phyloP scores from a whole-genome alignment of 257 asterid genomes.

The Solanum ossicruentum region DNA sequence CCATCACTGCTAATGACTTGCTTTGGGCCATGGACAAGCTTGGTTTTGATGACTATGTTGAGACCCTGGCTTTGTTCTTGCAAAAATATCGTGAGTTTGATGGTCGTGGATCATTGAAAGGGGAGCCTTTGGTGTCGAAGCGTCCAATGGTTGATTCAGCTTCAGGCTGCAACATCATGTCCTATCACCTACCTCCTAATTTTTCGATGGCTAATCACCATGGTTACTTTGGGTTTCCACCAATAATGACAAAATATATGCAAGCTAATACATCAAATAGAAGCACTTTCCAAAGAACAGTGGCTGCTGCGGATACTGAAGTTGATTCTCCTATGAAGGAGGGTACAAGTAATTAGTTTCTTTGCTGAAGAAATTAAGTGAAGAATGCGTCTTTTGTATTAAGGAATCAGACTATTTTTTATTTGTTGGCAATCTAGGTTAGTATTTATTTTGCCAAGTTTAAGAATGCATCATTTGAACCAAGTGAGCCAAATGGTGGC shows the following conservation, averaged over 20 bases:
- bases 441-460: too few relatives aligned
- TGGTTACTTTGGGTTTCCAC: slow-evolving; percentile 33
- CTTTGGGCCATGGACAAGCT: slow-evolving; percentile 98
- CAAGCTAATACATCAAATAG: slow-evolving; percentile 31
- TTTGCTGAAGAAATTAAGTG: not conserved
- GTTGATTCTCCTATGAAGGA: slow-evolving; percentile 23
- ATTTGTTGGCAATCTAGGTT: not conserved
- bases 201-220: slow-evolving; percentile 38
- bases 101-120: slow-evolving; percentile 52
- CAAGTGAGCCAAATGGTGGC: too few relatives aligned
- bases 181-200: not conserved
- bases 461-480: too few relatives aligned
- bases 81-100: slow-evolving; percentile 80
- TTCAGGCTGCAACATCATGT: slow-evolving; percentile 11
- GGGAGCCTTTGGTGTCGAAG: slow-evolving; percentile 41
- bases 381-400: too few relatives aligned
- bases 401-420: not conserved
- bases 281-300: slow-evolving; percentile 28
- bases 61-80: slow-evolving; percentile 73
- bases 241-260: slow-evolving; percentile 30
- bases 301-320: slow-evolving; percentile 10
- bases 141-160: slow-evolving; percentile 28
- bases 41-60: slow-evolving; percentile 88
- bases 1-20: slow-evolving; percentile 90
- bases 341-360: slow-evolving; percentile 27